Evolutionary conservation across 2,329 filamentous ascomycete species (phyloP).

Genomic region (Penicillium brevicompactum): DNA sequence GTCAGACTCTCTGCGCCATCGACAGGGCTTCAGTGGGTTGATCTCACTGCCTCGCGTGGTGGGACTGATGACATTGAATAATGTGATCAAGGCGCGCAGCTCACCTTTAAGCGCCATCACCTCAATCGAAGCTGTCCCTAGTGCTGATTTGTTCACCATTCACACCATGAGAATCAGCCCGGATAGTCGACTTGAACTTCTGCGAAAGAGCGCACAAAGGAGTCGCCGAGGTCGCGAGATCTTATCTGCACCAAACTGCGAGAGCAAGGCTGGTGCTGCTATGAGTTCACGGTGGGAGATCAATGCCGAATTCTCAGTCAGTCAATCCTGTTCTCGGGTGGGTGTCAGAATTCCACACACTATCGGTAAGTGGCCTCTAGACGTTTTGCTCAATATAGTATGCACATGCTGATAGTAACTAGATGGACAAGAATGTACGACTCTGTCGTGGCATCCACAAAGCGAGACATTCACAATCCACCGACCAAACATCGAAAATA

Average conservation of each 20-base stretch:
- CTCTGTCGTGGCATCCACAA: conserved; percentile 41
- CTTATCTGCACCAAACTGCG: conserved; percentile 2
- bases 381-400: background rate
- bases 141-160: conserved; percentile 39
- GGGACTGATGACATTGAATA: conserved; percentile 40
- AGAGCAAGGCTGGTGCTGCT: conserved; percentile 4
- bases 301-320: conserved; percentile 29
- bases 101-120: conserved; percentile 45
- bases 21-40: conserved; percentile 54
- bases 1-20: conserved; percentile 44
- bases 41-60: conserved; percentile 51
- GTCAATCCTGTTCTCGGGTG: conserved; percentile 26
- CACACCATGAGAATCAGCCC: conserved; percentile 47
- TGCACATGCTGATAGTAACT: background rate
- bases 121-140: conserved; percentile 39
- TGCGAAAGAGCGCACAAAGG: conserved; percentile 29
- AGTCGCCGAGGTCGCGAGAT: background rate
- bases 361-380: conserved; percentile 9
- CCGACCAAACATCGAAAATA: conserved; percentile 30
- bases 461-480: conserved; percentile 47
- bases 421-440: conserved; percentile 37
- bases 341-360: conserved; percentile 35
- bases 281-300: conserved; percentile 30
- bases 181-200: conserved; percentile 26
- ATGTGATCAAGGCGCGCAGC: conserved; percentile 40